Evolutionary conservation across 140 eudicot genomes (phyloP).

Genomic region (Bidens hawaiensis): DNA sequence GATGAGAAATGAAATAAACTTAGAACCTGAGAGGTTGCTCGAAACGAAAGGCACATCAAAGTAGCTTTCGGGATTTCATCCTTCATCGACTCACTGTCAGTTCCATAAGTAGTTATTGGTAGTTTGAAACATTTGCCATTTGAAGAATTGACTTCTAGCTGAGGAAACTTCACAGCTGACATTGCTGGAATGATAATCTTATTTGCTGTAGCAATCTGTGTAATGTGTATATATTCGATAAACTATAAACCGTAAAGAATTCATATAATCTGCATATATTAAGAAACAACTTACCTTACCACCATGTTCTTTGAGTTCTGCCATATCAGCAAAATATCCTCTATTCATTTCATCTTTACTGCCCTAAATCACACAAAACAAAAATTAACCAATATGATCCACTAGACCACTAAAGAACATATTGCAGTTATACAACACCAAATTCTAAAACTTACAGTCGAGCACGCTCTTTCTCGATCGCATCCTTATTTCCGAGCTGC

Average conservation of each 20-base stretch:
- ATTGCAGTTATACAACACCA: slow-evolving; percentile 4
- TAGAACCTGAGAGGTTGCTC: slow-evolving; percentile 83
- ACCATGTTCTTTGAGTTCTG: slow-evolving; percentile 78
- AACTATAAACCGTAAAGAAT: neutral
- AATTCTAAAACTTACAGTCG: slow-evolving; percentile 62
- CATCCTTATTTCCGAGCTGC: slow-evolving; percentile 79
- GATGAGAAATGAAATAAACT: neutral
- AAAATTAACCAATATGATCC: slow-evolving; percentile 17
- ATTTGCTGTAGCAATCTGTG: slow-evolving; percentile 68
- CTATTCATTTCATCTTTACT: slow-evolving; percentile 97
- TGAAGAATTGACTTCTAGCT: slow-evolving; percentile 57
- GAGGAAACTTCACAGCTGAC: slow-evolving; percentile 79
- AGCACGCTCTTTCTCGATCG: slow-evolving; percentile 85
- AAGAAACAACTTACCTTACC: slow-evolving; percentile 63
- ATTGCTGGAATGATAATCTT: slow-evolving; percentile 66
- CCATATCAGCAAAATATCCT: slow-evolving; percentile 90
- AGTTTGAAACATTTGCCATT: slow-evolving; percentile 59
- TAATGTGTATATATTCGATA: slow-evolving; percentile 13
- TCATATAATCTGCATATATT: neutral
- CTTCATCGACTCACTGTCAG: slow-evolving; percentile 24
- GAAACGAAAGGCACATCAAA: slow-evolving; percentile 73
- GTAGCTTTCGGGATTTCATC: slow-evolving; percentile 51
- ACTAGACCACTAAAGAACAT: neutral
- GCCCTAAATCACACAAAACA: slow-evolving; percentile 47
- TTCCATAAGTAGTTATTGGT: slow-evolving; percentile 45